Base-by-base conservation (phyloP, 805 yeast species). In the Hanseniaspora meyeri region DNA sequence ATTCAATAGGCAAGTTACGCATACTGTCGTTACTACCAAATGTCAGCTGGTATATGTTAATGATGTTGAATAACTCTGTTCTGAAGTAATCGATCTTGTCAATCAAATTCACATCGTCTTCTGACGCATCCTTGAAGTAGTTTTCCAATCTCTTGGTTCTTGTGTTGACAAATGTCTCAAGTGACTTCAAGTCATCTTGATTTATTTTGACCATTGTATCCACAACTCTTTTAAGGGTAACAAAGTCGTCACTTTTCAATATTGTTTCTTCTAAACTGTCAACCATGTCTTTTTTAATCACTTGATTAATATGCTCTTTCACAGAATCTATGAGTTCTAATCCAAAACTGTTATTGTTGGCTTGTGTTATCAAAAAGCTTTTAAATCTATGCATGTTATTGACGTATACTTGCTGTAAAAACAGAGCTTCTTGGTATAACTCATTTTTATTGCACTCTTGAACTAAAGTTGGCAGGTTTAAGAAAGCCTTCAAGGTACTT, bases 361-460 rank as follows among this genome's bases (percentile, higher is more conserved):
- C 68, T 69, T 49, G 71, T 66, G 67, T 57, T 3, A 50, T 51
- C 7, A 67, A 62, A 10, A 63, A 64, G 0, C 89, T 87, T 66
- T 83, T 90, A 58, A 95, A 74, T 17, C 82, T 78, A 0, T 77
- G 72, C 27, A 93, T 72, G 55, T 95, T 51, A 34, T 57, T 75
- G 60, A 83, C 77, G 0, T 85, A 81, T 63, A 86, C 81, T 34
- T 85, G 77, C 12, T 89, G 84, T 14, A 91, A 78, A 66, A 91
- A 95, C 38, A 91, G 76, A 10, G 96, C 89, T 64, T 89, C 95
- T 37, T 88, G 85, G 65, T 90, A 93, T 64, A 85, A 86, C 0
- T 96, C 96, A 49, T 85, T 83, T 49, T 80, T 75, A 11, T 90
- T 87, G 68, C 97, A 87, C n/a, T 90, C 81, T 49, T 82, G 77